Base-by-base conservation (phyloP, 352 stramenopile genomes). In the Phytophthora tubulina region DNA sequence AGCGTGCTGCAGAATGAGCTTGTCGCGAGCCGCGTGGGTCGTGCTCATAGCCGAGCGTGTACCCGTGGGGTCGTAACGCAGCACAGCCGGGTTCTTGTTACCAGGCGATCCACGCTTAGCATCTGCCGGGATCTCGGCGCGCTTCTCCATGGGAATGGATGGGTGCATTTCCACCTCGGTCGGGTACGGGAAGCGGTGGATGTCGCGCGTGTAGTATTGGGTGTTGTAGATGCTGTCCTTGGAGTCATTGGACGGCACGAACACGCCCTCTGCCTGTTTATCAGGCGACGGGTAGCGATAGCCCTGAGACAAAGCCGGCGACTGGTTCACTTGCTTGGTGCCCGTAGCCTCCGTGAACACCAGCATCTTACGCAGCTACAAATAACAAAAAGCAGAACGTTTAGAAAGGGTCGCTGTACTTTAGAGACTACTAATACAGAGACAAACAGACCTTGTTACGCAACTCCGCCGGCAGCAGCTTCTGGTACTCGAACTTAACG, bases 121-220 rank as follows among this genome's bases (percentile, higher is more conserved):
- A 57, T 91, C 86, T 38, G 81, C 82, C 38, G 88, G 88, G 36
- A 95, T 78, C 71, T 93, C 73, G 3, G 76, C 82, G 44, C 75
- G 84, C 75, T 87, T 80, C 59, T 84, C 71, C 38, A 81, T 55
- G 11, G 78, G 81, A 33, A 96, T 78, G 52, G 86, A 90, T 46
- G 89, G 89, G 76, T 96, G 89, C 70, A 94, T 73, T 58, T 84
- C 88, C 55, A 93, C 82, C 33, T 91, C 80, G 15, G 80, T 79
- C 36, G 88, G 80, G 71, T 77, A 80, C 35, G 73, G 73, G 67
- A 94, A 91, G 70, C 89, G 84, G 54, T 86, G 85, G 49, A 92
- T 84, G 69, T 97, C 90, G 64, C 90, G 88, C 82, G 89, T 96
- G 79, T 97, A 97, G 85, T 96, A 97, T 42, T 96, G 75, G 44